Percentiles rank a stretch among this genome's conserved stretches.
Conservation (phyloP, 2,329 filamentous ascomycete genomes). For the Rhytidhysteron rufulum region DNA sequence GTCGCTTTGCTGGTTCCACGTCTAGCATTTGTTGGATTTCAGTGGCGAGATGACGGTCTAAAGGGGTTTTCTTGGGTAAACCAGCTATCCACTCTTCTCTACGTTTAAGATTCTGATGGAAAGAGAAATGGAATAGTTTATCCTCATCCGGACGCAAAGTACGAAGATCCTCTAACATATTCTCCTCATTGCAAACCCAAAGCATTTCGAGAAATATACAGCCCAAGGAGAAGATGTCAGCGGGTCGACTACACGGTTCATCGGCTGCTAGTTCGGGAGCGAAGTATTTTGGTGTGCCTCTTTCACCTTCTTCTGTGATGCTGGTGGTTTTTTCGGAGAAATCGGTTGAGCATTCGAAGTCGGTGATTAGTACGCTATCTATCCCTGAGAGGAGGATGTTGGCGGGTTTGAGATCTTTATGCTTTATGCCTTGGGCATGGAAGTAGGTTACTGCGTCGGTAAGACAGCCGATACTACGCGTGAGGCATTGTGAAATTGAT, state of each 20-base stretch:
- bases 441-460: slow-evolving; percentile 16
- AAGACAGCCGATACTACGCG: slow-evolving; percentile 15
- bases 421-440: slow-evolving; percentile 15
- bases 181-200: background rate
- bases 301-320: slow-evolving; percentile 16
- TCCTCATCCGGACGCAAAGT: background rate
- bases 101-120: background rate
- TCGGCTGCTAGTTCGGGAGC: slow-evolving; percentile 5
- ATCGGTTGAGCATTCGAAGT: slow-evolving; percentile 20
- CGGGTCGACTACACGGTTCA: slow-evolving; percentile 1
- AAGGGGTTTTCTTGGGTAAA: background rate
- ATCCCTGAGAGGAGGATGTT: slow-evolving; percentile 13
- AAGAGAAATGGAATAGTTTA: background rate
- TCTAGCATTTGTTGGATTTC: slow-evolving; percentile 2
- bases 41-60: background rate
- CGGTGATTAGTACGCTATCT: slow-evolving; percentile 13
- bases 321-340: slow-evolving; percentile 17
- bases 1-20: background rate
- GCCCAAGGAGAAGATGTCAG: slow-evolving; percentile 5
- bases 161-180: background rate
- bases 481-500: background rate
- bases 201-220: slow-evolving; percentile 5
- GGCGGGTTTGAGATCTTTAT: slow-evolving; percentile 20
- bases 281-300: slow-evolving; percentile 7
- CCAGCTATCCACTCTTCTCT: background rate